These are phyloP conservation scores for Trichoderma citrinoviride DNA, from an alignment of 2,329 filamentous ascomycete genomes.

Conservation along the genomic window DNA sequence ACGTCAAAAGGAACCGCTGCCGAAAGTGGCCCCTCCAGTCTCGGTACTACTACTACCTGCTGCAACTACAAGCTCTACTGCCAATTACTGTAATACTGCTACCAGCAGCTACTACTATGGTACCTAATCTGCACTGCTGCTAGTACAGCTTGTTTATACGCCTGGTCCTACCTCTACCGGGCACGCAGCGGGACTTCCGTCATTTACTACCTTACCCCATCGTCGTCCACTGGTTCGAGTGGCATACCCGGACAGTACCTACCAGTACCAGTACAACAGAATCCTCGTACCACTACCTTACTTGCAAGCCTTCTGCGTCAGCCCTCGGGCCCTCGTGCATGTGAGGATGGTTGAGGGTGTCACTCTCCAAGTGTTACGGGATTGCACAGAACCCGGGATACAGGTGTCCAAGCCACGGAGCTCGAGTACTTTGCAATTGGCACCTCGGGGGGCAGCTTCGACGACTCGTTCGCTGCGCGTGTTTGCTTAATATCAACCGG, in stretches of 20 bases:
- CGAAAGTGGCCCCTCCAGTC: constrained; percentile 11
- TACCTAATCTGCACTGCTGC: not conserved
- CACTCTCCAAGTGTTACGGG: not conserved
- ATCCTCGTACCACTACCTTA: not conserved
- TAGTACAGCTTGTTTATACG: not conserved
- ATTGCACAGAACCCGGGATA: constrained; percentile 5
- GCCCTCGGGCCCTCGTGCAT: constrained; percentile 7
- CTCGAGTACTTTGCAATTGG: constrained; percentile 1
- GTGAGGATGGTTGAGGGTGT: constrained; percentile 11
- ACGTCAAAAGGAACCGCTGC: constrained; percentile 4
- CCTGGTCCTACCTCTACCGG: constrained; percentile 13
- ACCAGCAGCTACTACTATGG: too few relatives aligned
- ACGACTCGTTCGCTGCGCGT: constrained; percentile 19
- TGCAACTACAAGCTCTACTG: not conserved
- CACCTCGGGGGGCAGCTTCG: not conserved
- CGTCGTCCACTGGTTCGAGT: not conserved
- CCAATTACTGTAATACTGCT: too few relatives aligned
- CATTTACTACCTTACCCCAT: not conserved
- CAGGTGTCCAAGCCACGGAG: constrained; percentile 11
- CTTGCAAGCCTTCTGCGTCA: constrained; percentile 6
- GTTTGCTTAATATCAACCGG: constrained; percentile 41
- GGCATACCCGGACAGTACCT: not conserved
- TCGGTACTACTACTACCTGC: constrained; percentile 17
- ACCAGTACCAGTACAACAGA: not conserved
- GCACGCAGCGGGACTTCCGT: constrained; percentile 7